Percentiles rank a stretch among this genome's conserved stretches.
phyloP scores from a whole-genome alignment of 225 moss, liverwort and hornwort species.

The Straminergon stramineum region DNA sequence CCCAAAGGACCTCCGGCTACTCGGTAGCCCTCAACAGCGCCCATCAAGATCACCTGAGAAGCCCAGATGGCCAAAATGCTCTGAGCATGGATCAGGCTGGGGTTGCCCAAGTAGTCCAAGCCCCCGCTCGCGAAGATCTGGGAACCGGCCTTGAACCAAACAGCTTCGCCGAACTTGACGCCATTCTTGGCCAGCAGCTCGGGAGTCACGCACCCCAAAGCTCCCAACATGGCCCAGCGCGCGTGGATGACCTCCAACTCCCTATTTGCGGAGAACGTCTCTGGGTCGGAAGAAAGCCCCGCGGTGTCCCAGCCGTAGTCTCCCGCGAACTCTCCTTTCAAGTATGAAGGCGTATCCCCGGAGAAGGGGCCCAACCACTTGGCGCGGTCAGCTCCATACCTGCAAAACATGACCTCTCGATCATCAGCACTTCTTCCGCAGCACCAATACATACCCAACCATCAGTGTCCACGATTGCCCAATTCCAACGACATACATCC shows the following conservation, averaged over 20 bases:
- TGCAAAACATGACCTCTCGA: not conserved
- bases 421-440: not conserved
- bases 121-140: slow-evolving; percentile 14
- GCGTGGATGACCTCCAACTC: not conserved
- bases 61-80: slow-evolving; percentile 14
- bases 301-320: slow-evolving; percentile 7
- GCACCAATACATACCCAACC: not conserved
- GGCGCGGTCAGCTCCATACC: not conserved
- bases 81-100: not conserved
- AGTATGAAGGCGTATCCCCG: not conserved
- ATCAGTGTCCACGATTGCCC: not conserved
- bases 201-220: not conserved
- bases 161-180: not conserved
- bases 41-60: not conserved
- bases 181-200: not conserved
- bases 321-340: not conserved
- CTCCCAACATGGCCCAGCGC: not conserved
- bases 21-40: slow-evolving; percentile 5
- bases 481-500: not conserved
- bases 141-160: not conserved
- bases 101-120: not conserved
- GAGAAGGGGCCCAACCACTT: not conserved
- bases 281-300: not conserved
- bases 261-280: not conserved
- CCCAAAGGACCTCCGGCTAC: slow-evolving; percentile 11